These are phyloP conservation scores for Pluteus cervinus DNA, from an alignment of 768 basidiomycete species.

Conservation along the genomic window DNA sequence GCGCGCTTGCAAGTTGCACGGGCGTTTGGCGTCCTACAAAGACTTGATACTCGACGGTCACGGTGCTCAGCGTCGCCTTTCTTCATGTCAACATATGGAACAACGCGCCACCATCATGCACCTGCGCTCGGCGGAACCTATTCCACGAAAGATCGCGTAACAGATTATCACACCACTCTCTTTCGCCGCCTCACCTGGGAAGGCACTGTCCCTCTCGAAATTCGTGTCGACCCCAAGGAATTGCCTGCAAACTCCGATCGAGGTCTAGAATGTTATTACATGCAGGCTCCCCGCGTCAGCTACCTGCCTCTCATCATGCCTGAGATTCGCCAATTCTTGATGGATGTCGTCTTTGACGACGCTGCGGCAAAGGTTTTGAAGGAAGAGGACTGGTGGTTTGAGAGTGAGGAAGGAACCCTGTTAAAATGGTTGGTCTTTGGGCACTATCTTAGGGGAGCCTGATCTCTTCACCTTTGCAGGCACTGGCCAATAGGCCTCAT, in stretches of 20 bases:
- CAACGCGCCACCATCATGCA: slow-evolving; percentile 39
- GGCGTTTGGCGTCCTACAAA: too few species aligned
- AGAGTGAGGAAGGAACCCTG: slow-evolving; percentile 74
- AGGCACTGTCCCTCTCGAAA: slow-evolving; percentile 83
- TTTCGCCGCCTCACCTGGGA: slow-evolving; percentile 91
- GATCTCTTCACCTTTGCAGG: slow-evolving; percentile 40
- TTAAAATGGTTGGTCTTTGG: slow-evolving; percentile 76
- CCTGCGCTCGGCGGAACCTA: too few species aligned
- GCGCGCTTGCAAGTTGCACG: too few species aligned
- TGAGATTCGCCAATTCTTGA: slow-evolving; percentile 81
- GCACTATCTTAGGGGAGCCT: background rate
- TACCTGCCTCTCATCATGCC: slow-evolving; percentile 91
- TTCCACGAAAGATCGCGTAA: slow-evolving; percentile 29
- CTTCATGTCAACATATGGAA: slow-evolving; percentile 47
- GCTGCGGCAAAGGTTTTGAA: slow-evolving; percentile 66
- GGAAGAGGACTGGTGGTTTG: slow-evolving; percentile 98
- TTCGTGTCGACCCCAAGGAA: slow-evolving; percentile 84
- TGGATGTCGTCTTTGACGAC: slow-evolving; percentile 92
- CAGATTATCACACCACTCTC: slow-evolving; percentile 62
- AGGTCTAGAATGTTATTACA: slow-evolving; percentile 83
- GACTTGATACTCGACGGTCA: too few species aligned
- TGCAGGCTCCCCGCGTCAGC: slow-evolving; percentile 86
- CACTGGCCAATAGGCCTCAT: slow-evolving; percentile 97
- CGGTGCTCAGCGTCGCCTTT: slow-evolving; percentile 4
- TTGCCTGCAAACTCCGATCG: slow-evolving; percentile 88